Evolutionary conservation across 2,329 filamentous ascomycete genomes (phyloP), one percentile per base, ranked within the genome.

Genomic region (Fusarium pilosicola): DNA sequence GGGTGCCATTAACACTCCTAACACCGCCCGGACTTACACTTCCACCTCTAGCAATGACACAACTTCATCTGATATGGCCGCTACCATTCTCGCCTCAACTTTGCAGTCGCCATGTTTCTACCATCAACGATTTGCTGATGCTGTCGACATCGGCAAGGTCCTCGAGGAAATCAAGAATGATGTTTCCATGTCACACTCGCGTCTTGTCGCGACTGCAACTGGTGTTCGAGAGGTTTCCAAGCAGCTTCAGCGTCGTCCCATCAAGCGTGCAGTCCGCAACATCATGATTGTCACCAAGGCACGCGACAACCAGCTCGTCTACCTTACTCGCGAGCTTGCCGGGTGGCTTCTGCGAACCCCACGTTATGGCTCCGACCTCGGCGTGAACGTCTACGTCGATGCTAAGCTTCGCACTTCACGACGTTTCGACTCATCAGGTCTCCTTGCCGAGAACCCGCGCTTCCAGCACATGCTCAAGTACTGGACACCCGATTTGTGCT

Each of bases 251-350:
- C 91, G 96, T 63, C 90, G 94, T 45, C 96, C 96, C 28, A 94
- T 98, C 83, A 96, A 94, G 84, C 92, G 95, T 75, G 95, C 95
- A 17, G 95, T 99, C 52, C 91, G 90, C 79, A 98, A 94, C 81
- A 90, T 99, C 79, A 98, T 99, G 96, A 97, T 99, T 79, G 94
- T 99, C 74, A 99, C 96, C 70, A 99, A 98, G 84, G 96, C 96
- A 28, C 91, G 96, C 72, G 96, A 99, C 84, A 98, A 99, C 80
- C 91, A 94, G 76, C 88, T 99, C 22, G 96, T 99, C 39, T 90
- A 93, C 76, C 87, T 98, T 75, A 99, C 96, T 4, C 90, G 94
- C 67, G 95, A 99, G 81, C 86, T 99, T 67, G 88, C 96, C 17
- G 90, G 92, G 76, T 99, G 96, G 94, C 87, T 99, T 39, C 88